phyloP scores from a whole-genome alignment of 352 stramenopile genomes.

The Phytophthora vignae region DNA sequence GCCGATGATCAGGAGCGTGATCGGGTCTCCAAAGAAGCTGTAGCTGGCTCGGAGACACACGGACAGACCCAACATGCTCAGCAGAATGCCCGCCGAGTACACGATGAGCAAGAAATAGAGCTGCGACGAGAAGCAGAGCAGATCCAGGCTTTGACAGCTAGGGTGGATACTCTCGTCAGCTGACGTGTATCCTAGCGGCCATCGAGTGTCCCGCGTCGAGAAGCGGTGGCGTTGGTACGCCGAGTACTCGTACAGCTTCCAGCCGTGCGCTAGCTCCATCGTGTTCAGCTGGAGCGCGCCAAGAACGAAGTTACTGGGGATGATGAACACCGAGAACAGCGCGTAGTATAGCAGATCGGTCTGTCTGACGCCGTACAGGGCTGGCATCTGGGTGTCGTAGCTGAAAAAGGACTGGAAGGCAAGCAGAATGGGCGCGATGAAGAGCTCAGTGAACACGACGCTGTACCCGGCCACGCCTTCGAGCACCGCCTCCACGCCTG shows the following conservation, averaged over 20 bases:
- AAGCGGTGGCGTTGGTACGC: conserved; percentile 97
- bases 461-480: conserved; percentile 92
- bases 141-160: conserved; percentile 93
- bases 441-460: conserved; percentile 89
- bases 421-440: conserved; percentile 88
- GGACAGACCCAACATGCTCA: conserved; percentile 94
- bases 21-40: conserved; percentile 93
- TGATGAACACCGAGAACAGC: conserved; percentile 95
- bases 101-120: conserved; percentile 92
- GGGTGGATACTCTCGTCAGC: conserved; percentile 94
- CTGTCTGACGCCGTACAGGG: conserved; percentile 93
- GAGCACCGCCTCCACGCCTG: conserved; percentile 95
- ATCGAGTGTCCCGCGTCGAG: conserved; percentile 92
- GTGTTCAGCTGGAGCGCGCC: conserved; percentile 96
- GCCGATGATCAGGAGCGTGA: conserved; percentile 91
- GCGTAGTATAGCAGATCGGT: conserved; percentile 96
- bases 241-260: conserved; percentile 98
- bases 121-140: conserved; percentile 96
- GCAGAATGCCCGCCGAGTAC: conserved; percentile 87
- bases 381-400: conserved; percentile 91
- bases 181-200: conserved; percentile 86
- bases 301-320: conserved; percentile 94
- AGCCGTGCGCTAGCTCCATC: conserved; percentile 96
- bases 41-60: conserved; percentile 95
- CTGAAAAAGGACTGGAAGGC: conserved; percentile 92